A percentile compares a stretch with the other conserved stretches of the same genome.
phyloP scores from a whole-genome alignment of 2,329 filamentous ascomycete genomes.

The Colletotrichum musicola region DNA sequence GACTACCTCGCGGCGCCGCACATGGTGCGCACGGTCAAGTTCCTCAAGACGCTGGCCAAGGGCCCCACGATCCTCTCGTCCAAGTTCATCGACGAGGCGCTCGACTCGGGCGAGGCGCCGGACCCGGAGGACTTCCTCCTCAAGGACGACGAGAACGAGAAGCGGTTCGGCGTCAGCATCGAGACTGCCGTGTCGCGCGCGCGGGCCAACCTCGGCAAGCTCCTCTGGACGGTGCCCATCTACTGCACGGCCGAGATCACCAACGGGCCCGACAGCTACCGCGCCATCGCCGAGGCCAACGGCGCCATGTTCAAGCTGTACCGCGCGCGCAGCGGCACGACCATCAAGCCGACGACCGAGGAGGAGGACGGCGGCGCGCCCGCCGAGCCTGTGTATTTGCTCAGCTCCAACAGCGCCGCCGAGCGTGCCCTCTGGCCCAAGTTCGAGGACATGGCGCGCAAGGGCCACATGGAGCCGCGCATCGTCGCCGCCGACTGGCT shows the following conservation, averaged over 20 bases:
- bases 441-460: constrained; percentile 83
- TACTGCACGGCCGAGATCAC: constrained; percentile 86
- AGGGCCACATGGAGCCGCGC: constrained; percentile 82
- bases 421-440: constrained; percentile 83
- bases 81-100: constrained; percentile 81
- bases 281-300: constrained; percentile 88
- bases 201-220: constrained; percentile 78
- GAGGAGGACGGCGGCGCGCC: constrained; percentile 72
- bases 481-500: constrained; percentile 92
- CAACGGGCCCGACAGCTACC: constrained; percentile 87
- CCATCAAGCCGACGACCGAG: constrained; percentile 71
- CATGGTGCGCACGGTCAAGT: constrained; percentile 92
- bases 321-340: constrained; percentile 77
- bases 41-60: constrained; percentile 86
- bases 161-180: constrained; percentile 77
- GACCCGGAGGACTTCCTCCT: constrained; percentile 76
- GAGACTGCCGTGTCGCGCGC: constrained; percentile 77
- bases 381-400: constrained; percentile 83
- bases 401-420: constrained; percentile 75
- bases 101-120: constrained; percentile 76
- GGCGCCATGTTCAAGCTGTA: constrained; percentile 86
- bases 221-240: constrained; percentile 81
- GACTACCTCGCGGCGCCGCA: constrained; percentile 90
- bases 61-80: constrained; percentile 83
- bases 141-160: constrained; percentile 79